Evolutionary conservation across 176 grass and related monocot species (phyloP).

Genomic region (Carex kokanica): DNA sequence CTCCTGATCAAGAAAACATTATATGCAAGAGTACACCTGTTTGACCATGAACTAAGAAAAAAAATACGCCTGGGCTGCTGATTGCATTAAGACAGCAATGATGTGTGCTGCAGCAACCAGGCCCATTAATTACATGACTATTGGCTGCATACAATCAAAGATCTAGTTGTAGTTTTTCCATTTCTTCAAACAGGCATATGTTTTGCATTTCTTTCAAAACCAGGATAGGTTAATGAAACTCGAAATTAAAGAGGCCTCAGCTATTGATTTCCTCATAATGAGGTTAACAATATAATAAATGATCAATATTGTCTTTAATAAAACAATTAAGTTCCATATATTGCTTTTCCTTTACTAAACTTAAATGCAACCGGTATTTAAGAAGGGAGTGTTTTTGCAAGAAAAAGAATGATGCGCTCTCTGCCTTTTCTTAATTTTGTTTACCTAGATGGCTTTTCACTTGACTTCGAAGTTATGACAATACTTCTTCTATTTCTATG

Average conservation of each 20-base stretch:
- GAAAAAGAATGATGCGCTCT: background rate
- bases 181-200: background rate
- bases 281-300: slow-evolving; percentile 5
- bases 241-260: background rate
- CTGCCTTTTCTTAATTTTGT: background rate
- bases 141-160: background rate
- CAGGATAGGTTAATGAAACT: background rate
- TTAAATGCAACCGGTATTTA: background rate
- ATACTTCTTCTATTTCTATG: background rate
- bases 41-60: background rate
- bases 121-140: background rate
- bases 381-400: background rate
- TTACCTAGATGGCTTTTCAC: too few relatives aligned
- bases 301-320: background rate
- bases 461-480: too few relatives aligned
- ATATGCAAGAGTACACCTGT: background rate
- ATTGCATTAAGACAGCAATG: background rate
- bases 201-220: background rate
- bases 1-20: too few relatives aligned
- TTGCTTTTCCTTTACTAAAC: background rate
- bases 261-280: background rate
- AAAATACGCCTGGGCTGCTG: background rate
- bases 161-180: background rate
- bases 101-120: background rate
- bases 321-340: background rate